Conservation (phyloP, 805 yeast genomes). For the Cyberlindnera euphorbiiphila region DNA sequence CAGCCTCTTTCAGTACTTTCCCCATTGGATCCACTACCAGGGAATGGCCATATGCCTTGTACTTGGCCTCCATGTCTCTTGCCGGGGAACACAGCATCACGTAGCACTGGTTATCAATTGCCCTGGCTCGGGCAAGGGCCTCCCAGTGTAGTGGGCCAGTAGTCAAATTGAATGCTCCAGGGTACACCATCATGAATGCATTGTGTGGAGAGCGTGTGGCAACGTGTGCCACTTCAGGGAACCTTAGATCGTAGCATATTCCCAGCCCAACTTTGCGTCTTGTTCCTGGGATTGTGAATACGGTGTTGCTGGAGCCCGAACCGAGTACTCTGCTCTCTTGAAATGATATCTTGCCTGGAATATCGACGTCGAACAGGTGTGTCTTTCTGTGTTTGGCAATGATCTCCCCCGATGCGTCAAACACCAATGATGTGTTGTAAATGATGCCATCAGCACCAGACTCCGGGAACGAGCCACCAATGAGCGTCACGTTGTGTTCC, state of each 20-base stretch:
- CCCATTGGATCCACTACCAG: slow-evolving; percentile 63
- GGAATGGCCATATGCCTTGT: slow-evolving; percentile 67
- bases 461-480: slow-evolving; percentile 96
- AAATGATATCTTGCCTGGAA: slow-evolving; percentile 87
- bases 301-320: slow-evolving; percentile 14
- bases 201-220: slow-evolving; percentile 42
- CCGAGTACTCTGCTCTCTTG: slow-evolving; percentile 48
- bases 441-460: slow-evolving; percentile 43
- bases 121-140: slow-evolving; percentile 66
- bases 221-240: slow-evolving; percentile 70
- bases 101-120: slow-evolving; percentile 70
- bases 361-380: slow-evolving; percentile 37
- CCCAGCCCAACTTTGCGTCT: slow-evolving; percentile 78
- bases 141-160: slow-evolving; percentile 88
- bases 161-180: slow-evolving; percentile 81
- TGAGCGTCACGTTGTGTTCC: slow-evolving; percentile 54
- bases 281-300: slow-evolving; percentile 44
- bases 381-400: slow-evolving; percentile 39
- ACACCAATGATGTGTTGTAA: slow-evolving; percentile 73
- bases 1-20: slow-evolving; percentile 63
- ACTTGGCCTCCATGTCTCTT: slow-evolving; percentile 58
- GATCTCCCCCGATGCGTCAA: slow-evolving; percentile 65
- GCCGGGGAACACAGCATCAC: slow-evolving; percentile 87
- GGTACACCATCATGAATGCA: slow-evolving; percentile 73
- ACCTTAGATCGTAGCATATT: slow-evolving; percentile 78